phyloP scores from a whole-genome alignment of 176 grass and related monocot genomes.

The Rhynchospora tenuis region DNA sequence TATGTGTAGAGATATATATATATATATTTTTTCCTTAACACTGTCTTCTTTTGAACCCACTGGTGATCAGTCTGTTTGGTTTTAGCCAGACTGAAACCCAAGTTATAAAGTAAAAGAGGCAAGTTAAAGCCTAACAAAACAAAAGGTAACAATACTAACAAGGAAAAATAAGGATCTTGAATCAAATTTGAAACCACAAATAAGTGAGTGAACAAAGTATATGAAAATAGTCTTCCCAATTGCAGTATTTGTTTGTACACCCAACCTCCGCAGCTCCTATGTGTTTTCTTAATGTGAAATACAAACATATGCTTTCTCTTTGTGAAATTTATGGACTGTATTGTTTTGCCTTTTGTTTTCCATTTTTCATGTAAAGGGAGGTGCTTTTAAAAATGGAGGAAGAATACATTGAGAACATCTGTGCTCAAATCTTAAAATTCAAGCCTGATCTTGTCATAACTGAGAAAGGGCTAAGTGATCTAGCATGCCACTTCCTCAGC shows the following conservation, averaged over 20 bases:
- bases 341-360: slow-evolving; percentile 3
- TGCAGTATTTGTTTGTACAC: background rate
- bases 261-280: background rate
- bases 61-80: background rate
- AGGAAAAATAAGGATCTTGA: background rate
- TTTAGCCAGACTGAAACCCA: background rate
- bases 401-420: slow-evolving; percentile 90
- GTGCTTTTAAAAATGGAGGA: slow-evolving; percentile 96
- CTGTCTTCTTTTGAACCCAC: background rate
- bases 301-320: background rate
- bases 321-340: background rate
- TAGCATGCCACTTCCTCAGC: slow-evolving; percentile 87
- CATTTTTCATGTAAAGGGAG: slow-evolving; percentile 46
- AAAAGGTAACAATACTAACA: background rate
- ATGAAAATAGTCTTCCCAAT: background rate
- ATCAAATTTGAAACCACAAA: background rate
- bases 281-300: background rate
- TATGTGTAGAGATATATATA: slow-evolving; percentile 41
- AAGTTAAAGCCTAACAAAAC: background rate
- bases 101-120: background rate
- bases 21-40: no score
- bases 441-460: slow-evolving; percentile 93
- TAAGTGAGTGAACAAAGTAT: background rate
- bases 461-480: slow-evolving; percentile 90
- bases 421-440: slow-evolving; percentile 85